These are phyloP conservation scores for Syncephalastrum sp. DNA, from an alignment of 371 early-diverging fungal species.

Conservation along the genomic window DNA sequence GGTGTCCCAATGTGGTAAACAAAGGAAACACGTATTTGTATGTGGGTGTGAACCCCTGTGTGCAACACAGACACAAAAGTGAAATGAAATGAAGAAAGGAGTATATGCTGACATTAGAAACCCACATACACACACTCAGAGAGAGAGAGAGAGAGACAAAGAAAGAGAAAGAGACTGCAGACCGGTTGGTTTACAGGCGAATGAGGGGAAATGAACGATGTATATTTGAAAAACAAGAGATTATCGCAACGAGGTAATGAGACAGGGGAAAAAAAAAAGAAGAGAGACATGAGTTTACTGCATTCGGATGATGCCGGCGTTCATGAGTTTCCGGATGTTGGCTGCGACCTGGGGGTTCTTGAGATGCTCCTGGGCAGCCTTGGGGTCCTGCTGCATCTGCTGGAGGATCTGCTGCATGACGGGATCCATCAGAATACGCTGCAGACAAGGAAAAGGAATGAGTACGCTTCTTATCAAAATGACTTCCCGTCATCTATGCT, in stretches of 20 bases:
- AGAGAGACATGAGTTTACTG: slow-evolving; percentile 36
- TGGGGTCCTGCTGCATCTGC: slow-evolving; percentile 96
- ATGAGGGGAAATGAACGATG: background rate
- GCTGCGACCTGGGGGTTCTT: slow-evolving; percentile 94
- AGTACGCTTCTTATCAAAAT: background rate
- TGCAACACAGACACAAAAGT: no score
- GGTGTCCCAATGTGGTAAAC: slow-evolving; percentile 72
- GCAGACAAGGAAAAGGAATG: background rate
- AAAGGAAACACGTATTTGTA: no score
- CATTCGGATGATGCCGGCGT: slow-evolving; percentile 82
- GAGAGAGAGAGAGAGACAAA: no score
- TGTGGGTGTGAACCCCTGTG: no score
- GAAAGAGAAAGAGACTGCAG: no score
- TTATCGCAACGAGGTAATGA: background rate
- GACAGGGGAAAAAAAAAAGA: background rate
- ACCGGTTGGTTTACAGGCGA: background rate
- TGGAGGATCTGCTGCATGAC: slow-evolving; percentile 95
- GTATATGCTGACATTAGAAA: no score
- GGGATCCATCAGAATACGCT: slow-evolving; percentile 86
- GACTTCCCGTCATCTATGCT: background rate
- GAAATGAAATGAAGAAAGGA: no score
- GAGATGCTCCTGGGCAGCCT: slow-evolving; percentile 84
- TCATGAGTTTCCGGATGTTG: slow-evolving; percentile 91
- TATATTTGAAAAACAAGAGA: slow-evolving; percentile 1
- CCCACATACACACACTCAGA: background rate